Conservation (phyloP, 805 yeast genomes). For the Kuraishia cidri region DNA sequence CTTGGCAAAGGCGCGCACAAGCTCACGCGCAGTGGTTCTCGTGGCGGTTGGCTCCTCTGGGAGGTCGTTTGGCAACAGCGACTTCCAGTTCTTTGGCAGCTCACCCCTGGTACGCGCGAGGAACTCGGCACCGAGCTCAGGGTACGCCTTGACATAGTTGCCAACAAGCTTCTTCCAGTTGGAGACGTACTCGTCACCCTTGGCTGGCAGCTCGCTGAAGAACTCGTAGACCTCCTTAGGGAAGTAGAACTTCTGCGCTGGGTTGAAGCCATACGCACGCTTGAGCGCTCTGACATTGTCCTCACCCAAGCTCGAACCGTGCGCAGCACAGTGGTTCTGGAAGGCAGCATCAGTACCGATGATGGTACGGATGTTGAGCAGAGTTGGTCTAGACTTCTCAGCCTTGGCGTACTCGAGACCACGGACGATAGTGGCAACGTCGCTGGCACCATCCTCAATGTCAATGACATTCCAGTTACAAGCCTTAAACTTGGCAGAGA, state of each 20-base stretch:
- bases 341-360: slow-evolving; percentile 24
- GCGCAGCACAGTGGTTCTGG: slow-evolving; percentile 21
- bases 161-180: slow-evolving; percentile 17
- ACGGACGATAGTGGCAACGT: slow-evolving; percentile 18
- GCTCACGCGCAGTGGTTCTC: slow-evolving; percentile 18
- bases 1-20: slow-evolving; percentile 16
- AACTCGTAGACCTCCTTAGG: slow-evolving; percentile 19
- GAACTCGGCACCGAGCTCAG: slow-evolving; percentile 18
- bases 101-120: slow-evolving; percentile 16
- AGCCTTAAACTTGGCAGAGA: slow-evolving; percentile 22
- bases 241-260: slow-evolving; percentile 13
- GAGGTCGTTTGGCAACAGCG: slow-evolving; percentile 10
- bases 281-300: slow-evolving; percentile 11
- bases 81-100: slow-evolving; percentile 17
- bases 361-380: slow-evolving; percentile 22
- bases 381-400: slow-evolving; percentile 21
- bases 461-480: slow-evolving; percentile 27
- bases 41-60: slow-evolving; percentile 13
- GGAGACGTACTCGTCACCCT: slow-evolving; percentile 13
- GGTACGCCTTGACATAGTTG: slow-evolving; percentile 13
- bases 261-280: slow-evolving; percentile 10
- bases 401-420: slow-evolving; percentile 24
- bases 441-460: slow-evolving; percentile 20
- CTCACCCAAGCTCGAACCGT: slow-evolving; percentile 24
- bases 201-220: slow-evolving; percentile 13